Conservation (phyloP, 495 filamentous ascomycete genomes). For the Neurospora terricola region DNA sequence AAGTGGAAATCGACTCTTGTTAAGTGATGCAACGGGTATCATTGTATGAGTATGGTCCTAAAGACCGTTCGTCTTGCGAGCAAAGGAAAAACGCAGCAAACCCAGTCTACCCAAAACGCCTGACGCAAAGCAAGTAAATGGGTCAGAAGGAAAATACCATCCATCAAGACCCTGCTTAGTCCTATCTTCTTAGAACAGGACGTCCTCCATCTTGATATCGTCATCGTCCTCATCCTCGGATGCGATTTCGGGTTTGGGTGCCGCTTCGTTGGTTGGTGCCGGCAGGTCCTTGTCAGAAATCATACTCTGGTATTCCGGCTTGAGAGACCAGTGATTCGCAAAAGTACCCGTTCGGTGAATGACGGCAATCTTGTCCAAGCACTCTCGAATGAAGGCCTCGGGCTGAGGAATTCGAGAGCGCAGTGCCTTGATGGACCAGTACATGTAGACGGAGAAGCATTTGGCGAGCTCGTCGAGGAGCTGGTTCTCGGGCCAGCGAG, state of each 20-base stretch:
- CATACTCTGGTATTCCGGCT: conserved; percentile 55
- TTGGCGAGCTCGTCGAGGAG: conserved; percentile 73
- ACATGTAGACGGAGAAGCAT: conserved; percentile 72
- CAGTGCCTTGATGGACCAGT: conserved; percentile 82
- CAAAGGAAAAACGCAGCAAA: not conserved
- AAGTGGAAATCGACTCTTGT: not conserved
- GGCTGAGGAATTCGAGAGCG: conserved; percentile 67
- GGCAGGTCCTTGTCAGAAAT: conserved; percentile 38
- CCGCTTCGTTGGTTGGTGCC: conserved; percentile 38
- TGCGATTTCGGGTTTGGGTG: conserved; percentile 29
- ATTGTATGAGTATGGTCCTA: conserved; percentile 1
- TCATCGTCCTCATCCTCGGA: conserved; percentile 57
- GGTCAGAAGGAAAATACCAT: not conserved
- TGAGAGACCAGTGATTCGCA: conserved; percentile 74
- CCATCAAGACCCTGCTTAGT: not conserved
- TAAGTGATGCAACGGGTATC: conserved; percentile 14
- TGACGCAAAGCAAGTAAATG: conserved; percentile 1
- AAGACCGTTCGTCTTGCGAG: not conserved
- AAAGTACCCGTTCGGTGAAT: conserved; percentile 72
- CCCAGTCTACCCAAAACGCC: conserved; percentile 7
- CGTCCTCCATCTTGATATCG: conserved; percentile 68
- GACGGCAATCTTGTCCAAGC: conserved; percentile 69
- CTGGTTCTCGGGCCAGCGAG: conserved; percentile 77
- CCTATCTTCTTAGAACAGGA: conserved; percentile 24
- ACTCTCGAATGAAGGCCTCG: conserved; percentile 82